A percentile compares a stretch with the other conserved stretches of the same genome.
Evolutionary conservation across 164 flowering plant species (phyloP).

Genomic region (Taxillus chinensis): DNA sequence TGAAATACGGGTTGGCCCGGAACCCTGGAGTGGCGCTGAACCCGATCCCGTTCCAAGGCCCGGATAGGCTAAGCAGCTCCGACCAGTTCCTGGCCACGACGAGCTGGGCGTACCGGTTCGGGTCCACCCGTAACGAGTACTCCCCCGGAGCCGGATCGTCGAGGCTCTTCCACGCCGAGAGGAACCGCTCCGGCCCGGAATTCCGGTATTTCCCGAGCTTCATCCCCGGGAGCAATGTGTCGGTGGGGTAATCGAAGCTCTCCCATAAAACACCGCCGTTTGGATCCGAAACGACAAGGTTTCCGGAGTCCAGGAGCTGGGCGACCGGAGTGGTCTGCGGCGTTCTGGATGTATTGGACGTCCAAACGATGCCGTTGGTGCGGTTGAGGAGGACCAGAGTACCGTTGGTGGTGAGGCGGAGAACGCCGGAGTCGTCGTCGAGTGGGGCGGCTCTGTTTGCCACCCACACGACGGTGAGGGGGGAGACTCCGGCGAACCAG

Average conservation of each 20-base stretch:
- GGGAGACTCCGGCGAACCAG: neutral
- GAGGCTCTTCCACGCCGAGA: neutral
- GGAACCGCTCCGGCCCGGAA: neutral
- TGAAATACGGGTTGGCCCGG: neutral
- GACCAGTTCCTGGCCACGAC: neutral
- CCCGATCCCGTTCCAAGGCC: neutral
- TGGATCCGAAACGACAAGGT: neutral
- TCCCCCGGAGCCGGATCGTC: neutral
- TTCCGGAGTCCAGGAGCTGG: conserved; percentile 1
- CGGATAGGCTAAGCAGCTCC: neutral
- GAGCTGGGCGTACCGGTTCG: neutral
- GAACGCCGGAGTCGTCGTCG: neutral
- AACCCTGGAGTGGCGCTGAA: neutral
- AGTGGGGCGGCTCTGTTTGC: conserved; percentile 5
- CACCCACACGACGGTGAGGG: neutral
- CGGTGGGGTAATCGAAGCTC: neutral
- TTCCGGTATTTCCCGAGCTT: neutral
- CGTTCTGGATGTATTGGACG: neutral
- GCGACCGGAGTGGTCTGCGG: neutral
- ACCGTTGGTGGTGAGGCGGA: neutral
- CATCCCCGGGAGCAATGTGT: neutral
- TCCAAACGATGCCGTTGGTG: neutral
- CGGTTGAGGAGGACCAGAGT: neutral
- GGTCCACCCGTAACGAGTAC: neutral
- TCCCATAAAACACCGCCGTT: neutral